Base-by-base conservation (phyloP, 768 basidiomycete species). In the Leccinum arenicola region DNA sequence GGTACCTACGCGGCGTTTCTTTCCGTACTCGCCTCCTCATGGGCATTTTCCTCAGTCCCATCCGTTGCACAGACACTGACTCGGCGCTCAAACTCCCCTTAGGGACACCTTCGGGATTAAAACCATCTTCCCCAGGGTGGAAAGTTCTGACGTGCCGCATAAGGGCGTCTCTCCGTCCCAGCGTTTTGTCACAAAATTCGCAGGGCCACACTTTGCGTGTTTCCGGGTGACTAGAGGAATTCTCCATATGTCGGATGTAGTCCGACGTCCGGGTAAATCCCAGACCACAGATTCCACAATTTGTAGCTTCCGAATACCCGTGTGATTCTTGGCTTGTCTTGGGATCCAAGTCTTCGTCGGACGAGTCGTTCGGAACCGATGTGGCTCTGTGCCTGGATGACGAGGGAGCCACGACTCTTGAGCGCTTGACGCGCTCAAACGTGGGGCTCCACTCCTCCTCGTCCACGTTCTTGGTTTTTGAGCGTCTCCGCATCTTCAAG, bases 101-200 rank as follows among this genome's bases (percentile, higher is more conserved):
- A 11, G 51, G 17, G 14, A 59, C 17, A 0, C 56, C 55, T 17
- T 62, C 56, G 0, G 56, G 38, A 3, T 52, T 51, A 4, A 57
- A 3, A 48, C 48, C 21, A 7, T 19, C 35, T 19, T 35, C 12
- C 12, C 47, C 64, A 1, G 35, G 43, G n/a, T 70, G 70, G 4
- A 62, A 31, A 2, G 67, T 62, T 14, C 54, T 65, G 14, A 72
- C 58, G 35, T 71, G 70, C 1, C 70, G 60, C 27, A 19, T 29
- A 0, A 73, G 68, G 4, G 70, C 72, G 33, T 71, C 70, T 35
- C 57, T 63, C 6, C 70, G 68, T n/a, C 70, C 67, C n/a, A 71
- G 29, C 0, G 31, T 12, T 5, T 54, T 65, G 1, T 68, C 36
- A 23, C 70, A 71, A 31, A 62, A 47, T 6, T 59, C 57, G 11